Base-by-base conservation (phyloP, 805 yeast genomes). In the Kluyveromyces wickerhamii region DNA sequence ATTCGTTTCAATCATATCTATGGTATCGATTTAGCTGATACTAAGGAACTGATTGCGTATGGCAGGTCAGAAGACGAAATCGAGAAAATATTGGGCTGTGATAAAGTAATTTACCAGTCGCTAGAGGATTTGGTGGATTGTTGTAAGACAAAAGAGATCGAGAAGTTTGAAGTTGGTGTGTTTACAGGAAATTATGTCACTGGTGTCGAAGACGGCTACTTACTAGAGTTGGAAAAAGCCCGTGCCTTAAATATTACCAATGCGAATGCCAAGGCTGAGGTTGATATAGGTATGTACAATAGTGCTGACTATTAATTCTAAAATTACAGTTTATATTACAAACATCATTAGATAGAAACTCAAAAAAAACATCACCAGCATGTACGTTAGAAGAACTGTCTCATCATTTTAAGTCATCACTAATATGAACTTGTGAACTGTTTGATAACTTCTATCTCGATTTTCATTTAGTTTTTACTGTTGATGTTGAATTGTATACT, bases 11-110 rank as follows among this genome's bases (percentile, higher is more conserved):
- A 92, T 64, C 98, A 92, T 57, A 86, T 92, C 39, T 92, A 92
- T 59, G 98, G 98, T 58, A 92, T 92, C 46, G 98, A 92, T 65
- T 72, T 92, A 42, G 97, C 98, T 19, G 97, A 92, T 54, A 84
- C 89, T 32, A 83, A 77, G 59, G 95, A 95, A 8, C 69, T 92
- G 22, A 96, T 92, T 29, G 98, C 96, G 5, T 92, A 73, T 61
- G 67, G 79, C 48, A 76, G 81, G 49, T 65, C 77, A 7, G 89
- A 79, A 42, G 75, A 74, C 2, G 85, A 84, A 57, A 78, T 92
- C 44, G 79, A 92, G 10, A 50, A 68, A 32, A 83, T 69, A 6
- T 74, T 92, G 41, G 94, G 95, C 30, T 95, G 97, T 32, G 97
- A 92, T 57, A 72, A 70, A 47, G 95, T 92, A 21, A 79, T 88